A percentile compares a stretch with the other conserved stretches of the same genome.
These are phyloP conservation scores for Sclerotinia trifoliorum DNA, from an alignment of 2,329 filamentous ascomycete genomes.

Conservation along the genomic window DNA sequence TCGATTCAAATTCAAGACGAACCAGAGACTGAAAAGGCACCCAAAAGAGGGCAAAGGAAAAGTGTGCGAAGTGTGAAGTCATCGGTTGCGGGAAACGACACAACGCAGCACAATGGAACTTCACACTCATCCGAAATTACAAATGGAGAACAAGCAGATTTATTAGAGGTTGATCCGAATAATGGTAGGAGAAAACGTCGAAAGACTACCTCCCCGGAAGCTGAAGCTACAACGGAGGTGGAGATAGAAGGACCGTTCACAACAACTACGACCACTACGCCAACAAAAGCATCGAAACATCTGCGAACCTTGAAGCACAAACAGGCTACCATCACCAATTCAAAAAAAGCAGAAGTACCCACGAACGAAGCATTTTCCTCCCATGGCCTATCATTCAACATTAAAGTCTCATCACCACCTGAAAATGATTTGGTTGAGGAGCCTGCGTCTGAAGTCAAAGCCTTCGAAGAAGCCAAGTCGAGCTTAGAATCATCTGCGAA, in stretches of 20 bases:
- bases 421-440: background rate
- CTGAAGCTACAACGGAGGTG: background rate
- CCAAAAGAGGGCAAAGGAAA: background rate
- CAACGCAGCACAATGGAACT: background rate
- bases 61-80: background rate
- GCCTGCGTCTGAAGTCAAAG: background rate
- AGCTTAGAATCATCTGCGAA: background rate
- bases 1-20: background rate
- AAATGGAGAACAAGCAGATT: slow-evolving; percentile 25
- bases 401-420: background rate
- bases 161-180: slow-evolving; percentile 38
- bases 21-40: background rate
- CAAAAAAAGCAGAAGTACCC: background rate
- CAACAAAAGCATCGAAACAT: background rate
- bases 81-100: background rate
- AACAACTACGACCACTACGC: background rate
- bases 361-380: background rate
- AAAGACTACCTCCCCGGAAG: slow-evolving; percentile 41
- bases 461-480: background rate
- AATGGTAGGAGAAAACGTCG: slow-evolving; percentile 46
- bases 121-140: background rate
- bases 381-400: background rate
- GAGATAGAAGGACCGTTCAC: background rate
- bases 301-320: slow-evolving; percentile 9
- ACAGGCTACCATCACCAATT: background rate